Evolutionary conservation across 352 stramenopile genomes (phyloP), one percentile per base, ranked within the genome.

Genomic region (Aphanomyces stellatus): DNA sequence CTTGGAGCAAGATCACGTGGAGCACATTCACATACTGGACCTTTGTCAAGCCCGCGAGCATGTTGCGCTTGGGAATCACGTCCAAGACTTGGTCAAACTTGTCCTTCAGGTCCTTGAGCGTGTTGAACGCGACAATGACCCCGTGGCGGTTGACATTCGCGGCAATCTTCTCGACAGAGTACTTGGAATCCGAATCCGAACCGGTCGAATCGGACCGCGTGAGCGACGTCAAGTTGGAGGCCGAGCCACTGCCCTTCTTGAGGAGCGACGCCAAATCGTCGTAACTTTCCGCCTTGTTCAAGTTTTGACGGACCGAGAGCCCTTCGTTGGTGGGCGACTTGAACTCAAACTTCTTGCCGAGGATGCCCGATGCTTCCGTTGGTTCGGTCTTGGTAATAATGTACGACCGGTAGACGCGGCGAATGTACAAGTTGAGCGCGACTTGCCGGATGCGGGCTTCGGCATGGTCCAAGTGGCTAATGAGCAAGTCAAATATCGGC

Each of bases 311-410:
- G 3, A 93, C 82, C 2, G 84, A 73, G n/a, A 93, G 70, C 17
- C 84, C 85, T 59, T 91, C 84, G 69, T 91, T 82, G 46, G 88
- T 77, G 0, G 84, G 81, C 60, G 84, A 92, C 74, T 85, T 88
- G 73, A 95, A 95, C 71, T 86, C 78, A 66, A 95, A 95, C 62
- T 84, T 91, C 72, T 93, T 92, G 30, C 82, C 85, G 37, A 95
- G 53, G 75, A 74, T 41, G 65, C 69, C 25, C 77, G 72, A 68
- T 74, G 73, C 51, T 81, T 82, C n/a, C 76, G 49, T 57, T n/a
- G 49, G 19, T 71, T 88, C 82, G 73, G 93, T 90, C n/a, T 79
- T 83, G 64, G 91, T 76, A 40, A 95, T 90, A 40, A 85, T 62
- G 74, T 93, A 93, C 76, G 87, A 91, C 22, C 82, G 83, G 77